A percentile compares a stretch with the other conserved stretches of the same genome.
These are phyloP conservation scores for Halophytophthora polymorphica DNA, from an alignment of 352 stramenopile species.

Conservation along the genomic window DNA sequence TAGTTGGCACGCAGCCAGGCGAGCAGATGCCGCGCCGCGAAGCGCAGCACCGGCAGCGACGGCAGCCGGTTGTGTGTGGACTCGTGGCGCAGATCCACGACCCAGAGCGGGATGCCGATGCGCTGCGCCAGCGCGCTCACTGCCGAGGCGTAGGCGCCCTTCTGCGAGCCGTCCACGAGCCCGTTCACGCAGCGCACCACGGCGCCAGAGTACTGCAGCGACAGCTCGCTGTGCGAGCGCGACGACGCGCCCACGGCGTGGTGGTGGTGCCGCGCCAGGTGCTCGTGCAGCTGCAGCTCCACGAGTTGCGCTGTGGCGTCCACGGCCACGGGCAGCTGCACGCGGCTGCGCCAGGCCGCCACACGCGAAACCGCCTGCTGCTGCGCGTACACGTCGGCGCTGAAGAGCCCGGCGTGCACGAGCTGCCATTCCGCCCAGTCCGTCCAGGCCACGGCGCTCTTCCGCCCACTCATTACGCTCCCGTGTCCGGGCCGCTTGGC, in stretches of 20 bases:
- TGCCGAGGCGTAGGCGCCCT: conserved; percentile 67
- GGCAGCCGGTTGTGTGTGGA: conserved; percentile 92
- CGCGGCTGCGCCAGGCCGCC: conserved; percentile 62
- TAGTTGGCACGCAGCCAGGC: conserved; percentile 88
- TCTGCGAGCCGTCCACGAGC: conserved; percentile 77
- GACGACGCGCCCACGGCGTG: conserved; percentile 66
- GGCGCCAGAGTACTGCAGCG: conserved; percentile 57
- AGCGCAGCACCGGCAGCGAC: conserved; percentile 83
- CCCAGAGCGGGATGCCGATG: conserved; percentile 91
- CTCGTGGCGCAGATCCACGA: conserved; percentile 93
- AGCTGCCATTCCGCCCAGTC: conserved; percentile 79
- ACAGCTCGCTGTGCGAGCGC: conserved; percentile 78
- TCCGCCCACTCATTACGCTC: conserved; percentile 44
- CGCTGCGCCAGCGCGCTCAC: conserved; percentile 79
- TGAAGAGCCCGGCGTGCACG: conserved; percentile 62
- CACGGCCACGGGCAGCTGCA: conserved; percentile 75
- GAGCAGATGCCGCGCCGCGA: conserved; percentile 84
- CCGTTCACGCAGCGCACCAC: conserved; percentile 85
- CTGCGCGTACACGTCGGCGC: conserved; percentile 29
- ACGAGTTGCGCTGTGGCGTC: conserved; percentile 72
- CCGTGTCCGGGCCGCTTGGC: not conserved
- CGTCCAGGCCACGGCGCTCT: conserved; percentile 49
- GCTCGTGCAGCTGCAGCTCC: conserved; percentile 73
- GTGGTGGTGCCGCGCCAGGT: conserved; percentile 59
- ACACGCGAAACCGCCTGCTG: conserved; percentile 60